Base-by-base conservation (phyloP, 352 stramenopile genomes). In the Phytophthora melonis region DNA sequence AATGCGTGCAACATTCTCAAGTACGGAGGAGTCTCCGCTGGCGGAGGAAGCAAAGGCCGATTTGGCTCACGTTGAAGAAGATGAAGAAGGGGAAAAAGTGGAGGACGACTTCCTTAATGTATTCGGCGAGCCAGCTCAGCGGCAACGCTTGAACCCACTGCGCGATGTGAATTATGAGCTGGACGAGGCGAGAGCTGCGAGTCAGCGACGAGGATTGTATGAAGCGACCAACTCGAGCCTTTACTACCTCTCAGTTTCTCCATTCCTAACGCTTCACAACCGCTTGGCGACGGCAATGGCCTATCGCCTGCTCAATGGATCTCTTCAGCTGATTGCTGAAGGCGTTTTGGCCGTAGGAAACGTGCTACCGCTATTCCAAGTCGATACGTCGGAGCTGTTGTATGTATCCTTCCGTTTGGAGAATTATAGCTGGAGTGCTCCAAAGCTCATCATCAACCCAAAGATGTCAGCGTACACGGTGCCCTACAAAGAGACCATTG, bases 341-440 rank as follows among this genome's bases (percentile, higher is more conserved):
- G 90, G 90, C 18, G 85, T 97, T 45, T 72, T 97, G n/a, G 85
- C 84, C 11, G 86, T 97, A 18, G 90, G 90, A 11, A 94, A 91
- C 39, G 82, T 95, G 27, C 71, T 97, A 21, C 89, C 88, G 21
- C 70, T 97, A 18, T 97, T 97, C 58, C 90, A 97, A 70, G 79
- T 97, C 34, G 89, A 96, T 74, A 57, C 78, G 18, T 73, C 70
- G 8, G 81, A 85, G 32, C 59, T 87, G 23, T 63, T 97, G 39
- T 97, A 92, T 62, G 72, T 96, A 23, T 96, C 90, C 8, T 96
- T 95, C 43, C 87, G 90, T 32, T 59, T 97, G 45, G 90, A 96
- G 61, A 97, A 97, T 58, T 97, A 97, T 76, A 94, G 87, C 55
- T 97, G 90, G 90, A 96, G 89, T 68, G 69, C 79, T 18, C 89